Conservation (phyloP, 2,329 filamentous ascomycete genomes). For the Microsporum audouinii region DNA sequence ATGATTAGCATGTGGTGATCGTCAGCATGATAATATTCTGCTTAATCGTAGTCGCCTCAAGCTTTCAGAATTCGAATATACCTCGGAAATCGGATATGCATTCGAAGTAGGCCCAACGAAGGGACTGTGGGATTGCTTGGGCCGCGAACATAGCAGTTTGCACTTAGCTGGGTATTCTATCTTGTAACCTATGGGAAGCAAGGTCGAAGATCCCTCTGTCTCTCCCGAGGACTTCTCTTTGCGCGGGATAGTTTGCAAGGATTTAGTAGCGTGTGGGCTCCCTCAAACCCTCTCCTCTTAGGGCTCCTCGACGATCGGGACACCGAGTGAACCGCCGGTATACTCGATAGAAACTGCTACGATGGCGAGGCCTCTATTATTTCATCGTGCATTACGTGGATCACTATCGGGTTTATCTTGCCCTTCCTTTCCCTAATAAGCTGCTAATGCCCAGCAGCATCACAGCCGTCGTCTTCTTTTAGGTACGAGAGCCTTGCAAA, state of each 20-base stretch:
- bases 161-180: conserved; percentile 24
- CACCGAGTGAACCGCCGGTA: too few relatives aligned
- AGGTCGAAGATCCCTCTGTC: too few relatives aligned
- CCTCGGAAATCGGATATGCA: conserved; percentile 18
- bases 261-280: too few relatives aligned
- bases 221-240: too few relatives aligned
- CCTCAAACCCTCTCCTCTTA: too few relatives aligned
- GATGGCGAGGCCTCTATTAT: too few relatives aligned
- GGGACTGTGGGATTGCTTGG: conserved; percentile 18
- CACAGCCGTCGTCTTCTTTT: not conserved
- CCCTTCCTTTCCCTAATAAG: not conserved
- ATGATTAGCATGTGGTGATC: conserved; percentile 19
- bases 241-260: too few relatives aligned
- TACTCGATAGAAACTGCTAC: too few relatives aligned
- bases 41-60: conserved; percentile 22
- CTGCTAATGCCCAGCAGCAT: not conserved
- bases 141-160: conserved; percentile 24
- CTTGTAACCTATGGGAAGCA: conserved; percentile 21
- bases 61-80: conserved; percentile 22
- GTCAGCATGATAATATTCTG: conserved; percentile 24
- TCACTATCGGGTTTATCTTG: too few relatives aligned
- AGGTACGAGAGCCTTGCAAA: not conserved
- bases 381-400: too few relatives aligned
- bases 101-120: conserved; percentile 14
- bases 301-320: too few relatives aligned